phyloP scores from a whole-genome alignment of 2,329 filamentous ascomycete species.

The Ascochyta viciae-villosae region DNA sequence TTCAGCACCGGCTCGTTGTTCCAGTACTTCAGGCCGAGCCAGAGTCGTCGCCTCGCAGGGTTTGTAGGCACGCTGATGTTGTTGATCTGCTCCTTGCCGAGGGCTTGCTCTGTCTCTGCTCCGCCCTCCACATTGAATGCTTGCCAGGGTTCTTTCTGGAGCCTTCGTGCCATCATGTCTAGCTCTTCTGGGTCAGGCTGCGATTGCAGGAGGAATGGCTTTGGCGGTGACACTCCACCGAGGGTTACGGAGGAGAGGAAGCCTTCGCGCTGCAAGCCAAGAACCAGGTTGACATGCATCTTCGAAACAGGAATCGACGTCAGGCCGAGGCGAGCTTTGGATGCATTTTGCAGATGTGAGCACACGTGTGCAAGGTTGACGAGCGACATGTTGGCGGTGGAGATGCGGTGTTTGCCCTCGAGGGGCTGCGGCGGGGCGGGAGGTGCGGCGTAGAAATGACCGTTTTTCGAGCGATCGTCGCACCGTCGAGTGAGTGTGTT shows the following conservation, averaged over 20 bases:
- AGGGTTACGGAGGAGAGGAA: conserved; percentile 83
- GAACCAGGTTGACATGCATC: conserved; percentile 76
- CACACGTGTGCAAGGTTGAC: conserved; percentile 79
- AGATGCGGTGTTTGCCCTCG: conserved; percentile 32
- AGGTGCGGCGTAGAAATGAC: neutral
- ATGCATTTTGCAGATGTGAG: conserved; percentile 90
- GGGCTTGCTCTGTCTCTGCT: conserved; percentile 12
- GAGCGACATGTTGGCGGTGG: conserved; percentile 68
- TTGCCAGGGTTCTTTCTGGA: conserved; percentile 52
- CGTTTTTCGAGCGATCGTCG: neutral
- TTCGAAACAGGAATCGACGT: conserved; percentile 84
- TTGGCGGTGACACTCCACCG: conserved; percentile 64
- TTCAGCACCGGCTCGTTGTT: conserved; percentile 79
- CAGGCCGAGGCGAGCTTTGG: conserved; percentile 79
- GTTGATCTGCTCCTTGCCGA: conserved; percentile 31
- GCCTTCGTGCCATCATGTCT: conserved; percentile 41
- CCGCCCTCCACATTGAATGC: conserved; percentile 31
- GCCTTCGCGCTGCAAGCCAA: conserved; percentile 82
- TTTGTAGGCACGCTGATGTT: conserved; percentile 58
- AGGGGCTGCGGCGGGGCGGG: conserved; percentile 30
- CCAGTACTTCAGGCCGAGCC: conserved; percentile 92
- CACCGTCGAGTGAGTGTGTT: neutral
- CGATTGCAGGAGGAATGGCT: conserved; percentile 44
- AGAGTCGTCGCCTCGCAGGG: conserved; percentile 76
- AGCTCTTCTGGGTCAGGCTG: conserved; percentile 36